Conservation (phyloP, 139 green algal species). For the Coelastrella sp. region DNA sequence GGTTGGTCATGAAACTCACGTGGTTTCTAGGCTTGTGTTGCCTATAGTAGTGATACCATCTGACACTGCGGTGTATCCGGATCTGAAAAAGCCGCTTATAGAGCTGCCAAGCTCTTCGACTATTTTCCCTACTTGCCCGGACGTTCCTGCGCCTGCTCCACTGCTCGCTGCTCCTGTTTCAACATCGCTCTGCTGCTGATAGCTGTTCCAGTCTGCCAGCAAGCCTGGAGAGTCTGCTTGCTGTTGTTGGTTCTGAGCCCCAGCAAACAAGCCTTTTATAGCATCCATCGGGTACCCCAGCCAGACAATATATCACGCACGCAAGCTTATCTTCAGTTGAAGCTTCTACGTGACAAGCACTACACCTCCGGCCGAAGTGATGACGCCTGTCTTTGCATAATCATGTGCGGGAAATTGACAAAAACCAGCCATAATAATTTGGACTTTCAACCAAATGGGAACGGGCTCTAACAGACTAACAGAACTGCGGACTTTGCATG, state of each 20-base stretch:
- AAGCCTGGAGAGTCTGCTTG: conserved; percentile 1
- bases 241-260: conserved; percentile 13
- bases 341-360: no score
- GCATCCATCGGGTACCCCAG: background rate
- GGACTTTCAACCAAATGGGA: no score
- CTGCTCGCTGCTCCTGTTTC: no score
- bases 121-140: background rate
- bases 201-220: conserved; percentile 43
- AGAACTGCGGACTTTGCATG: background rate
- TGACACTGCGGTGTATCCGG: conserved; percentile 44
- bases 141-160: background rate
- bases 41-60: conserved; percentile 31
- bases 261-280: background rate
- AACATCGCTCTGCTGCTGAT: conserved; percentile 27
- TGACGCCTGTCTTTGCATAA: no score
- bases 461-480: background rate
- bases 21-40: conserved; percentile 33
- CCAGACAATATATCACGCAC: background rate
- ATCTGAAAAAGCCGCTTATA: conserved; percentile 36
- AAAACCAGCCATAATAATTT: no score
- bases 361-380: no score
- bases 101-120: conserved; percentile 39
- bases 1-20: conserved; percentile 33
- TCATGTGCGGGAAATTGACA: no score
- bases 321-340: background rate